These are phyloP conservation scores for Aspergillus versicolor DNA, from an alignment of 2,329 filamentous ascomycete genomes.

Conservation along the genomic window DNA sequence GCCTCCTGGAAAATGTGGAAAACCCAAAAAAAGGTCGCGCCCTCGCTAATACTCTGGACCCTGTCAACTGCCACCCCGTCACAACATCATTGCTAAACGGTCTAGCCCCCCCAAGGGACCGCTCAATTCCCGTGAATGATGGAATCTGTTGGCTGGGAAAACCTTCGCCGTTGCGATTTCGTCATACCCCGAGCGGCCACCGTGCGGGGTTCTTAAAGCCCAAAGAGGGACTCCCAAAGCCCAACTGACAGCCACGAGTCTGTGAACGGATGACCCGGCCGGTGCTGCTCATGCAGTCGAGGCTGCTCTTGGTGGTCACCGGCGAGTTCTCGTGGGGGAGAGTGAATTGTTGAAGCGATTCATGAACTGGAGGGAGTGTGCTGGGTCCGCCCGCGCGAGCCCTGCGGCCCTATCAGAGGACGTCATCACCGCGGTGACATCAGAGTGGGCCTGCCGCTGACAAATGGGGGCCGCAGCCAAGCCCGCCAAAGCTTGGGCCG, in stretches of 20 bases:
- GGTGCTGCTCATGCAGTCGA: too few species aligned
- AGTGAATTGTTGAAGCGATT: slow-evolving; percentile 3
- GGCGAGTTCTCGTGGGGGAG: not conserved
- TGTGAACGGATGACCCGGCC: not conserved
- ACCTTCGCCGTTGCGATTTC: slow-evolving; percentile 5
- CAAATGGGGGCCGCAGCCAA: slow-evolving; percentile 5
- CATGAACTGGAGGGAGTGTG: slow-evolving; percentile 9
- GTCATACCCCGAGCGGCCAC: slow-evolving; percentile 3
- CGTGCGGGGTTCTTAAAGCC: not conserved
- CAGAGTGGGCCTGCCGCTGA: slow-evolving; percentile 7
- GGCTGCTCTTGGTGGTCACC: too few species aligned
- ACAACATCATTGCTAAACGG: slow-evolving; percentile 5
- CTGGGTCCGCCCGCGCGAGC: not conserved
- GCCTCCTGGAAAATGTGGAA: slow-evolving; percentile 7
- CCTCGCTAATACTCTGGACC: slow-evolving; percentile 11
- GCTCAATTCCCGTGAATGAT: slow-evolving; percentile 5
- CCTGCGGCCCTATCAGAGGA: slow-evolving; percentile 11
- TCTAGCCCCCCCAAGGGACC: slow-evolving; percentile 11
- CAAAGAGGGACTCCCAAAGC: not conserved
- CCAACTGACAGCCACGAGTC: not conserved
- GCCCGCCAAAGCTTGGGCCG: slow-evolving; percentile 12
- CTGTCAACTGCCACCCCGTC: slow-evolving; percentile 4
- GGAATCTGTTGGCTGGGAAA: slow-evolving; percentile 1
- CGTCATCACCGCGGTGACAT: not conserved
- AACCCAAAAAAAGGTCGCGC: not conserved